Conservation (phyloP, 176 grass and related monocot genomes). For the Calamus simplicifolius region DNA sequence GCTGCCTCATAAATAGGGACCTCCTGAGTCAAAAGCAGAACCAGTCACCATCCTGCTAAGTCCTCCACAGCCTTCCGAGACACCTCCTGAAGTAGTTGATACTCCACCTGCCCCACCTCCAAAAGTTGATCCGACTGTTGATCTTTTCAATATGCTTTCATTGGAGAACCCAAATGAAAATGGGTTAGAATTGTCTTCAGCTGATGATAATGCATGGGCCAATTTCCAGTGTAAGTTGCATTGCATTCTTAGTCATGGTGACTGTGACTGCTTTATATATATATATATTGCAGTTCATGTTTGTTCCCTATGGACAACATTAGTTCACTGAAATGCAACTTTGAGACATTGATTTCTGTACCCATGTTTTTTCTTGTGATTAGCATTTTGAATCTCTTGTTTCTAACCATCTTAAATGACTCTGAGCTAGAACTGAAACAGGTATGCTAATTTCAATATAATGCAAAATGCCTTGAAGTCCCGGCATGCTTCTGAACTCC, state of each 20-base stretch:
- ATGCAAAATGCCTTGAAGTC: too few species aligned
- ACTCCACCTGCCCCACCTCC: constrained; percentile 2
- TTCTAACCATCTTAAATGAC: too few species aligned
- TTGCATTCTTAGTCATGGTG: constrained; percentile 1
- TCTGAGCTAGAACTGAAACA: too few species aligned
- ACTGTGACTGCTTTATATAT: too few species aligned
- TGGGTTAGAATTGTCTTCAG: constrained; percentile 11
- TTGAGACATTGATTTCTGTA: too few species aligned
- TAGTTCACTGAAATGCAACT: too few species aligned
- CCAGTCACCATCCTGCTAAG: constrained; percentile 2
- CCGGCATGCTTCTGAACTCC: too few species aligned
- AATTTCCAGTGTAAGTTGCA: constrained; percentile 37
- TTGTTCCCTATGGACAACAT: too few species aligned
- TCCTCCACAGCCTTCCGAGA: constrained; percentile 10
- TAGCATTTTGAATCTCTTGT: too few species aligned
- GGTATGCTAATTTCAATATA: too few species aligned
- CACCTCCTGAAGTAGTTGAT: constrained; percentile 17
- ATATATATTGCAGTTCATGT: too few species aligned
- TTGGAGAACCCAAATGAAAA: constrained; percentile 11
- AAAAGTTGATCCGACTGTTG: constrained; percentile 21
- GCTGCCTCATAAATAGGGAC: constrained; percentile 10
- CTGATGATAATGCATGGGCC: constrained; percentile 34
- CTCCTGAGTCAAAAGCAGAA: constrained; percentile 27
- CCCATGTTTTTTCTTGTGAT: too few species aligned
- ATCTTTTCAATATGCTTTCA: constrained; percentile 26